A percentile compares a stretch with the other conserved stretches of the same genome.
These are phyloP conservation scores for Aspergillus bombycis DNA, from an alignment of 2,329 filamentous ascomycete species.

Conservation along the genomic window DNA sequence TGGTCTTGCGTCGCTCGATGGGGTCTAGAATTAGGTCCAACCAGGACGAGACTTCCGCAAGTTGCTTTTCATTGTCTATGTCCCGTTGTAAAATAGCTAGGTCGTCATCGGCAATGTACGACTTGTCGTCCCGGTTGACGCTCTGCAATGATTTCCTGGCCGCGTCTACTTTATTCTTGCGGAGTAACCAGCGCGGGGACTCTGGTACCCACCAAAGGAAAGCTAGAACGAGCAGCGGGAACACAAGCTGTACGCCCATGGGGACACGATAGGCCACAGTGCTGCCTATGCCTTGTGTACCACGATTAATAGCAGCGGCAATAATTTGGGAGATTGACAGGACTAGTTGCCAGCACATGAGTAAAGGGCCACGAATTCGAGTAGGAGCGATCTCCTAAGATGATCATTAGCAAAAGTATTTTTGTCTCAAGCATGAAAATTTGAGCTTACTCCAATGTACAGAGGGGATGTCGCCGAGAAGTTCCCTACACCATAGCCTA, in stretches of 20 bases:
- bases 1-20: conserved; percentile 3
- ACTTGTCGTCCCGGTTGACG: background rate
- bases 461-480: background rate
- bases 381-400: background rate
- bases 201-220: conserved; percentile 3
- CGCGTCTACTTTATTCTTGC: background rate
- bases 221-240: background rate
- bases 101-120: background rate
- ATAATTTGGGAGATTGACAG: conserved; percentile 1
- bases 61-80: background rate
- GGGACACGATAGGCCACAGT: background rate
- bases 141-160: background rate
- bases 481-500: background rate
- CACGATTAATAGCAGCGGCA: conserved; percentile 1
- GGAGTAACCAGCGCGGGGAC: background rate
- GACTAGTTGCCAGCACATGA: conserved; percentile 2
- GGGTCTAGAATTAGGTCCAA: background rate
- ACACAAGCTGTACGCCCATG: background rate
- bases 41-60: background rate
- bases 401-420: background rate
- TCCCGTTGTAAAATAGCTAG: background rate
- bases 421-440: background rate
- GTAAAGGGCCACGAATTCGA: background rate
- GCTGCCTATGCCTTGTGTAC: background rate
- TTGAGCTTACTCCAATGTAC: background rate